Evolutionary conservation across 306 rosid genomes (phyloP), one percentile per base, ranked within the genome.

Genomic region (Dryas octopetala): DNA sequence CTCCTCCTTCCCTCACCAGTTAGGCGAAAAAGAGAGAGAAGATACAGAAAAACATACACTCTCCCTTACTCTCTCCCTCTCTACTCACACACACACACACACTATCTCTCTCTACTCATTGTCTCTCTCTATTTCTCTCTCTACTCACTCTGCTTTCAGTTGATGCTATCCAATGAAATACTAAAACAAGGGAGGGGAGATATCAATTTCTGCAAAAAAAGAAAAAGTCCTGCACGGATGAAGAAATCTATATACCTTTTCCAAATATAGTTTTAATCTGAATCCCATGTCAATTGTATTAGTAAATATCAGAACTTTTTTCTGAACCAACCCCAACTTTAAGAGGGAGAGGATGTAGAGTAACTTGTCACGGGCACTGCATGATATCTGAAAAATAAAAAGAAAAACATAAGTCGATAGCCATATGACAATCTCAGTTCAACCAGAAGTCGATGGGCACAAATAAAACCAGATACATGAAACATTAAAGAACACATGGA

Each of bases 301-400:
- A 28, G 97, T 89, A 83, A 95, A 95, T 82, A 95, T 85, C 59
- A 95, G 80, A 86, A 90, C 92, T 79, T 88, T 95, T 83, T 90
- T 95, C 81, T 92, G 99, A 74, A 95, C 93, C 85, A 95, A 68
- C 84, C 80, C 97, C 88, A 92, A 82, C 91, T 92, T 95, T 87
- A 95, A 80, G 82, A 95, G 86, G 73, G 96, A 81, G 83, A 92
- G 93, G 79, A 81, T 77, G 82, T 90, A 81, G 49, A 90, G 96
- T 79, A 92, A 83, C 84, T 95, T 95, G 83, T 95, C 97, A 57
- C 79, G 82, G 40, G 68, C 81, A 75, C 83, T 52, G 75, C 97
- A 92, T 48, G 87, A 86, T 66, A 95, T 92, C 99, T 95, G 83
- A 75, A 67, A 77, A 59, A 80, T 68, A 64, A 47, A 14, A 52